phyloP scores from a whole-genome alignment of 2,329 filamentous ascomycete genomes.

The Berkeleyomyces rouxiae region DNA sequence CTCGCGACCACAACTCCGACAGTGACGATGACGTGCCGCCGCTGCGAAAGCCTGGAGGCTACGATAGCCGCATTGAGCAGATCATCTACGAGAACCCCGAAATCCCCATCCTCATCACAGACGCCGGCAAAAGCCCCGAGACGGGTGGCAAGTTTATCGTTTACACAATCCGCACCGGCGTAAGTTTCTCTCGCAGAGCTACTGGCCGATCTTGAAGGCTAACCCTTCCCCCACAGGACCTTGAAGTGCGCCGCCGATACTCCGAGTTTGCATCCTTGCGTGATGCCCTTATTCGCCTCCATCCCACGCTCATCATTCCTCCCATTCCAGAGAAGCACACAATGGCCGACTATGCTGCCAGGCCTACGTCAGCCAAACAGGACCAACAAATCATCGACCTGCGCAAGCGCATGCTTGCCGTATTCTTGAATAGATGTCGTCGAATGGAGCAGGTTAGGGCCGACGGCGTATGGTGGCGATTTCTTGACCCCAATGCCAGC shows the following conservation, averaged over 20 bases:
- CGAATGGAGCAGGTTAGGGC: constrained; percentile 82
- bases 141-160: constrained; percentile 88
- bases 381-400: constrained; percentile 94
- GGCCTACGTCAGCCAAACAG: constrained; percentile 94
- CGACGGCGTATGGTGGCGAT: constrained; percentile 95
- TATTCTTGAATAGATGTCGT: constrained; percentile 86
- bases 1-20: constrained; percentile 24
- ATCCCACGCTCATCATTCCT: constrained; percentile 88
- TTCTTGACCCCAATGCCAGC: constrained; percentile 93
- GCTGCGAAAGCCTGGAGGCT: constrained; percentile 65
- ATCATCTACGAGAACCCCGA: constrained; percentile 91
- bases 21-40: constrained; percentile 30
- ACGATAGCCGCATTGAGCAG: constrained; percentile 92
- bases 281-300: constrained; percentile 73
- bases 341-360: constrained; percentile 96
- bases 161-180: constrained; percentile 89
- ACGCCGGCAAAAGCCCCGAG: constrained; percentile 89
- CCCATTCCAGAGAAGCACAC: constrained; percentile 98
- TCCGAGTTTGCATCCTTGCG: constrained; percentile 90
- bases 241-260: constrained; percentile 87
- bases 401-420: constrained; percentile 88
- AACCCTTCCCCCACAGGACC: constrained; percentile 41
- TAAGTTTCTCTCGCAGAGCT: constrained; percentile 28
- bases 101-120: constrained; percentile 76
- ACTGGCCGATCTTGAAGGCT: constrained; percentile 6